These are phyloP conservation scores for Chlorella vulgaris DNA, from an alignment of 139 green algal genomes.

Conservation along the genomic window DNA sequence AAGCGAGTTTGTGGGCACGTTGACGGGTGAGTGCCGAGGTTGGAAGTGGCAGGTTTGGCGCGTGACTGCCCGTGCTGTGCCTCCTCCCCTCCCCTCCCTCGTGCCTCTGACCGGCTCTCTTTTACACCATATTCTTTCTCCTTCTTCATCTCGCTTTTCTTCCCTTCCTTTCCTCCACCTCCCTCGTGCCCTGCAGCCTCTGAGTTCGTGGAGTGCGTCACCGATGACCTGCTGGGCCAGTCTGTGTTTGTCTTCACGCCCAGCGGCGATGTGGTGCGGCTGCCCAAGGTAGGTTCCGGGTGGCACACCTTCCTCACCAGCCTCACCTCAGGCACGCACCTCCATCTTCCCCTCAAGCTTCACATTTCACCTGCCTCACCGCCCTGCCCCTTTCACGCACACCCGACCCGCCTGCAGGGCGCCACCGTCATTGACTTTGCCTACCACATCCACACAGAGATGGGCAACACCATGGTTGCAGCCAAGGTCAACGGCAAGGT, in stretches of 20 bases:
- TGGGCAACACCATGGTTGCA: constrained; percentile 83
- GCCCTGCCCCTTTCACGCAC: neutral
- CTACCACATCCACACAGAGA: constrained; percentile 84
- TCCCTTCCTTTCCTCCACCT: neutral
- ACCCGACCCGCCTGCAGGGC: constrained; percentile 47
- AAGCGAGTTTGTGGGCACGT: constrained; percentile 80
- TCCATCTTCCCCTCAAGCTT: neutral
- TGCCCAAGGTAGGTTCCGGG: constrained; percentile 83
- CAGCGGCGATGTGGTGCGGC: constrained; percentile 67
- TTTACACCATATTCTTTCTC: no score
- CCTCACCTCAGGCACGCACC: no score
- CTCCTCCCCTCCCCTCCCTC: neutral
- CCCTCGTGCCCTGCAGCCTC: constrained; percentile 42
- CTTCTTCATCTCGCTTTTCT: neutral
- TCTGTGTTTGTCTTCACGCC: constrained; percentile 89
- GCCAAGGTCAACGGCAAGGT: constrained; percentile 80
- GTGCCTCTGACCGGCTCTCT: neutral
- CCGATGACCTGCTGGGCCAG: constrained; percentile 76
- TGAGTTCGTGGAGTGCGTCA: constrained; percentile 90
- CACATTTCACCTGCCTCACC: no score
- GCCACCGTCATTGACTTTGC: constrained; percentile 92
- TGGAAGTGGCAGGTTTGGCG: neutral
- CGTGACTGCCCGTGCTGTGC: neutral
- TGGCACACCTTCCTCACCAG: no score
- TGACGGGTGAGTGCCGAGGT: constrained; percentile 44